Base-by-base conservation (phyloP, 768 basidiomycete species). In the Boletus subcaerulescens region DNA sequence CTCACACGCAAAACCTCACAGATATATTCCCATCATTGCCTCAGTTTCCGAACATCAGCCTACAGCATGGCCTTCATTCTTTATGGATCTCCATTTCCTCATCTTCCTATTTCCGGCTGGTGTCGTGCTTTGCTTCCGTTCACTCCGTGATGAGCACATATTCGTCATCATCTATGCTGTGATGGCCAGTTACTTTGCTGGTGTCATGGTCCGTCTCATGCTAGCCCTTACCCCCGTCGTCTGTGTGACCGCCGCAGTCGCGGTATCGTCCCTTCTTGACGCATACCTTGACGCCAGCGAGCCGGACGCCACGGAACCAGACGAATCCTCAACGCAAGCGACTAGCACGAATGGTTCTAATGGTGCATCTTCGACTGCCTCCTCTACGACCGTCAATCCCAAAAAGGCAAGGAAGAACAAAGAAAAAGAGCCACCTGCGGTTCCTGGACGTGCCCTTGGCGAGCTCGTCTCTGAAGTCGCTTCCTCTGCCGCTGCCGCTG, bases 141-240 rank as follows among this genome's bases (percentile, higher is more conserved):
- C 95, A 65, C 80, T 99, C 20, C 85, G 93, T 29, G 97, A 99
- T 69, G 97, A 98, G 67, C 97, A 99, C 66, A 77, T 99, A 59
- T 99, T 99, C 71, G 91, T 99, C 64, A 96, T 99, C 76, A 93
- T 98, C 73, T 99, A 98, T 72, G 87, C 97, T 22, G 84, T 92
- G 59, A 84, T 98, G 66, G 93, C 90, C 45, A 93, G 92, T 71
- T 99, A 99, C 80, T 99, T 99, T 66, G 96, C 97, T 5, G 97
- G 97, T 41, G 96, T 99, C 69, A 99, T 99, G 97, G 97, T 99
- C 59, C 93, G 97, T 53, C 80, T 98, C 56, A 98, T 99, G 93
- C 80, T 99, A 51, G 89, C 97, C 24, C 85, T 99, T 53, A 98
- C 96, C 0, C 97, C 97, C 1, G 90, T 96, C 53, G 97, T 98